phyloP scores from a whole-genome alignment of 257 asterid species.

The Ehretia macrophylla region DNA sequence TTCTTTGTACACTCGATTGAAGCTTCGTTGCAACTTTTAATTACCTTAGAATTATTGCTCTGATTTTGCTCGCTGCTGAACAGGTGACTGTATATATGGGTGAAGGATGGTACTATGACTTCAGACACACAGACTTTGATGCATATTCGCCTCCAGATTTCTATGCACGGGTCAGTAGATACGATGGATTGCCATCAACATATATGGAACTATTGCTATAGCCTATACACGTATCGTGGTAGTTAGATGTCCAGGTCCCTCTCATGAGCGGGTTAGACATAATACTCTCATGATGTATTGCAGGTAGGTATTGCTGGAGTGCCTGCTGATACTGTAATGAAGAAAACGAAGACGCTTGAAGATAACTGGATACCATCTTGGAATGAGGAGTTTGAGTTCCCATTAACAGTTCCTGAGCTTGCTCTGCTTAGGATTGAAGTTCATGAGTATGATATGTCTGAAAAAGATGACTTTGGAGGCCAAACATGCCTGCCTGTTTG shows the following conservation, averaged over 20 bases:
- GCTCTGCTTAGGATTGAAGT: no score
- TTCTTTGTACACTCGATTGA: no score
- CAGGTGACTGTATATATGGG: slow-evolving; percentile 85
- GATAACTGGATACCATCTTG: slow-evolving; percentile 97
- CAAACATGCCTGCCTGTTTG: slow-evolving; percentile 88
- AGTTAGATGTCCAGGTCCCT: no score
- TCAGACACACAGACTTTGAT: slow-evolving; percentile 93
- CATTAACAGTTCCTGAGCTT: no score
- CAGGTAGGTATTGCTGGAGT: slow-evolving; percentile 70
- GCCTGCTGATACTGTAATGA: slow-evolving; percentile 67
- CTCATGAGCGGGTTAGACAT: no score
- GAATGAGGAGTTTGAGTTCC: slow-evolving; percentile 77
- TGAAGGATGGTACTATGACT: slow-evolving; percentile 96
- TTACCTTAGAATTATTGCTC: no score
- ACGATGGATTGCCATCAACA: no score
- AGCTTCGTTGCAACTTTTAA: no score
- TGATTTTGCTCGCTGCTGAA: neutral
- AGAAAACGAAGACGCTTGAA: slow-evolving; percentile 67
- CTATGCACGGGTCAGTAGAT: slow-evolving; percentile 67
- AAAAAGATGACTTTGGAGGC: slow-evolving; percentile 96
- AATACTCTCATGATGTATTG: slow-evolving; percentile 6
- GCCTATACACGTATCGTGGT: no score
- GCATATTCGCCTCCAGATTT: slow-evolving; percentile 93
- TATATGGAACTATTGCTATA: no score
- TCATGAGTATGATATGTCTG: slow-evolving; percentile 85